Conservation (phyloP, 768 basidiomycete species). For the Boletus fagicola region DNA sequence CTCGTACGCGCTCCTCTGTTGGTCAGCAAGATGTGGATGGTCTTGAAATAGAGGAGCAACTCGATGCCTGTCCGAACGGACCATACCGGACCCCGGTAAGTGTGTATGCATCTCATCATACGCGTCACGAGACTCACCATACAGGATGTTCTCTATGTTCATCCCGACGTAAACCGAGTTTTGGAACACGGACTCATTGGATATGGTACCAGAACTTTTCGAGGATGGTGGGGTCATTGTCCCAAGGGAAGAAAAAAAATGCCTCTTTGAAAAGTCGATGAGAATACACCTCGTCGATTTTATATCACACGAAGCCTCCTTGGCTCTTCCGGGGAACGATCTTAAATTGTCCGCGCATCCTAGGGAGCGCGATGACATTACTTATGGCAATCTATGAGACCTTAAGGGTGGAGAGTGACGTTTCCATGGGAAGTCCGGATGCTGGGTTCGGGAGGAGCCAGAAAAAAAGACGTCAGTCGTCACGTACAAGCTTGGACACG, state of each 20-base stretch:
- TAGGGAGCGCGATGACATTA: neutral
- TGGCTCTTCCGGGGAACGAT: neutral
- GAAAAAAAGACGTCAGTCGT: neutral
- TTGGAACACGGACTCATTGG: conserved; percentile 2
- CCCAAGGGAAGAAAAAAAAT: neutral
- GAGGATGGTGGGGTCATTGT: neutral
- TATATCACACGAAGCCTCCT: conserved; percentile 6
- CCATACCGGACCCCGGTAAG: no score
- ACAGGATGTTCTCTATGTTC: conserved; percentile 20
- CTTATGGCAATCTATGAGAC: neutral
- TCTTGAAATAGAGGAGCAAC: conserved; percentile 25
- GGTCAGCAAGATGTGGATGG: conserved; percentile 14
- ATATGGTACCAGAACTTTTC: neutral
- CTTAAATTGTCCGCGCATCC: neutral
- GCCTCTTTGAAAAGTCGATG: neutral
- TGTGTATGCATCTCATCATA: neutral
- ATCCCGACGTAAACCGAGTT: conserved; percentile 15
- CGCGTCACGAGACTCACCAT: conserved; percentile 16
- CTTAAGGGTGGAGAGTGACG: neutral
- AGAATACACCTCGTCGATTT: neutral
- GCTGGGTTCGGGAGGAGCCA: neutral
- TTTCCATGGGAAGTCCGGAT: conserved; percentile 3
- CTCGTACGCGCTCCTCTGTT: conserved; percentile 1
- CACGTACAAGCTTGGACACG: neutral
- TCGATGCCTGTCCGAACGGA: conserved; percentile 20